Evolutionary conservation across 1,139 yeast species (phyloP).

Genomic region (Geotrichum restrictum): DNA sequence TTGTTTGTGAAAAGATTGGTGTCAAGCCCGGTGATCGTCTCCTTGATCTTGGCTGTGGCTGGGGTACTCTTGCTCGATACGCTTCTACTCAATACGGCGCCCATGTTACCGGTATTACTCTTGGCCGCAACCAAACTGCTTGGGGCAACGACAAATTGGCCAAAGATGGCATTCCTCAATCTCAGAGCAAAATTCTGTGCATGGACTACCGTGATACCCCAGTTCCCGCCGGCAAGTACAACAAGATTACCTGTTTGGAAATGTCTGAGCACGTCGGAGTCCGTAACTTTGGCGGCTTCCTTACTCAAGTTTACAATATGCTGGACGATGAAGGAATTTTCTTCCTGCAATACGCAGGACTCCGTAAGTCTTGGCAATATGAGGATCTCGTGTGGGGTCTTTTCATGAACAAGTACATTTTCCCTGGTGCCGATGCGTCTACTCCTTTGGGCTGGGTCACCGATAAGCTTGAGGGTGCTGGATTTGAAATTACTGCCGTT

Average conservation of each 20-base stretch:
- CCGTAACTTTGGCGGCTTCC: conserved; percentile 71
- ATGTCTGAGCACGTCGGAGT: conserved; percentile 98
- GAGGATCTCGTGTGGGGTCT: conserved; percentile 93
- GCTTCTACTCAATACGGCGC: conserved; percentile 85
- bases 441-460: conserved; percentile 86
- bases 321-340: conserved; percentile 89
- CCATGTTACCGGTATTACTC: conserved; percentile 80
- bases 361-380: conserved; percentile 90
- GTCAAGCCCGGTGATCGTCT: conserved; percentile 67
- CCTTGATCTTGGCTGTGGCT: conserved; percentile 89
- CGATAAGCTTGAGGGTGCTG: conserved; percentile 72
- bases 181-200: conserved; percentile 77
- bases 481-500: conserved; percentile 77
- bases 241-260: conserved; percentile 86
- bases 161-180: conserved; percentile 61
- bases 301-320: conserved; percentile 76
- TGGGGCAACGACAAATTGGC: conserved; percentile 76
- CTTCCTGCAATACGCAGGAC: conserved; percentile 84
- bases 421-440: conserved; percentile 97
- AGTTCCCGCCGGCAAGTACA: conserved; percentile 65
- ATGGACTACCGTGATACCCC: conserved; percentile 92
- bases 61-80: conserved; percentile 90
- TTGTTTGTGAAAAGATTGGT: conserved; percentile 84
- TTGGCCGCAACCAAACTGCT: conserved; percentile 85
- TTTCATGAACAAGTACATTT: conserved; percentile 91